phyloP scores from a whole-genome alignment of 208 protist genomes.

The Wallacemonas rigidus region DNA sequence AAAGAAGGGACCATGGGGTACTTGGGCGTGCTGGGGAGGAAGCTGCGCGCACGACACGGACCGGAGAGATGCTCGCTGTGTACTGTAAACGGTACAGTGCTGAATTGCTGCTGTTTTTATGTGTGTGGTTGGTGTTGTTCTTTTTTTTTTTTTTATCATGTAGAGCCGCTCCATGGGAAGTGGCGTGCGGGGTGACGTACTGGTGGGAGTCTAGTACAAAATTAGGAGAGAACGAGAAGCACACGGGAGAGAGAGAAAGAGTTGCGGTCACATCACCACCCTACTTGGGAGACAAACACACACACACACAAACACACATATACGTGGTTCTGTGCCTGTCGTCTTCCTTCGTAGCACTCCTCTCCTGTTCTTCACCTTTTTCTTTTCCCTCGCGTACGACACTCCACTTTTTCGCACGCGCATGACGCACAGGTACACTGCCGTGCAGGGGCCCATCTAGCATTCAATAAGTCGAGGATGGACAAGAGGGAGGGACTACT shows the following conservation, averaged over 20 bases:
- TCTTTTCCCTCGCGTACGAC: background rate
- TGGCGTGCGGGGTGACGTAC: background rate
- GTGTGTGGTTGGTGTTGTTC: background rate
- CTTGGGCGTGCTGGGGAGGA: too few species aligned
- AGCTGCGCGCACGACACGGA: too few species aligned
- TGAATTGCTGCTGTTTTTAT: background rate
- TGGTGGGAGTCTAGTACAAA: background rate
- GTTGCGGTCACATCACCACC: too few species aligned
- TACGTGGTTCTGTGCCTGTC: background rate
- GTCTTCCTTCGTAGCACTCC: background rate
- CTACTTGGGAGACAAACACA: too few species aligned
- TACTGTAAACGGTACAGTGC: too few species aligned
- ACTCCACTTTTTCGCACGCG: background rate
- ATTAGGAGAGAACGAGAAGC: background rate
- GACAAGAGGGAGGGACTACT: constrained; percentile 14
- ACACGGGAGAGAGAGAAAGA: background rate
- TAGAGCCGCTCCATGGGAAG: background rate
- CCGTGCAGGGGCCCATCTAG: background rate
- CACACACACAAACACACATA: background rate
- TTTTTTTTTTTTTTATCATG: background rate
- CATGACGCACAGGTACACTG: background rate
- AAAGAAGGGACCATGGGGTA: too few species aligned
- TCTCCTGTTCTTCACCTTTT: background rate
- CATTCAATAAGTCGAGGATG: constrained; percentile 4
- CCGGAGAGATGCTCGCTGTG: too few species aligned